Evolutionary conservation across 1,284 basidiomycete species (phyloP), one percentile per base, ranked within the genome.

Genomic region (Fomitopsis betulina): DNA sequence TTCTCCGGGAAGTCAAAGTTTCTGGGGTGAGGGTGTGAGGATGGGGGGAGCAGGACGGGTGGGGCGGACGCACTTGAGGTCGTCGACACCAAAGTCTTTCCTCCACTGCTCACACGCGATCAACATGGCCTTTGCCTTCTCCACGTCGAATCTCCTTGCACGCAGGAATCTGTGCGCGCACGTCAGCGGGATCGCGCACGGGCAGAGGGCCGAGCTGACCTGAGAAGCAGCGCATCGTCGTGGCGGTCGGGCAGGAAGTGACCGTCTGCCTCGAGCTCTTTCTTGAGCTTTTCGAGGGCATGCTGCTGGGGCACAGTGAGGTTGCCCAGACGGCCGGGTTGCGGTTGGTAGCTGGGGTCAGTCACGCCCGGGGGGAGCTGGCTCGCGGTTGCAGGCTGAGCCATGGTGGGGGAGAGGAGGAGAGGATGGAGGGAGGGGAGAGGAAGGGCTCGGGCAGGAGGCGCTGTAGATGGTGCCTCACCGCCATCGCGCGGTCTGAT

Each of bases 1-100:
- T 89, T 89, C 75, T 98, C 96, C 61, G 83, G 85, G 74, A 96
- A 98, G 62, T 92, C 85, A 73, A 98, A 98, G 68, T 86, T 88
- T 65, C 92, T 94, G 64, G 3, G 39, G 12, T 23, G 19, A 25
- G 43, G 27, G 35, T 45, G 38, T 57, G 38, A 39, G 57, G 27
- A 19, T 10, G 35, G 37, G n/a, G 5, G 52, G 37, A 10, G 43
- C 40, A 51, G 40, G 47, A 23, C 56, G 53, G 25, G 59, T 7
- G 38, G 21, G 30, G 27, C 39, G 37, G 15, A 76, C 86, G 62
- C 70, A 94, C 92, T 87, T 78, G 65, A 98, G 82, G 57, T 96
- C 91, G 60, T 98, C 95, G 43, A 97, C 89, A 30, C 86, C 85
- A 73, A 91, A 94, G 2, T 93, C 87, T 72, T 87, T 89, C 71